Evolutionary conservation across 441 rosid genomes (phyloP), one percentile per base, ranked within the genome.

Genomic region (Cnidoscolus chayamansa): DNA sequence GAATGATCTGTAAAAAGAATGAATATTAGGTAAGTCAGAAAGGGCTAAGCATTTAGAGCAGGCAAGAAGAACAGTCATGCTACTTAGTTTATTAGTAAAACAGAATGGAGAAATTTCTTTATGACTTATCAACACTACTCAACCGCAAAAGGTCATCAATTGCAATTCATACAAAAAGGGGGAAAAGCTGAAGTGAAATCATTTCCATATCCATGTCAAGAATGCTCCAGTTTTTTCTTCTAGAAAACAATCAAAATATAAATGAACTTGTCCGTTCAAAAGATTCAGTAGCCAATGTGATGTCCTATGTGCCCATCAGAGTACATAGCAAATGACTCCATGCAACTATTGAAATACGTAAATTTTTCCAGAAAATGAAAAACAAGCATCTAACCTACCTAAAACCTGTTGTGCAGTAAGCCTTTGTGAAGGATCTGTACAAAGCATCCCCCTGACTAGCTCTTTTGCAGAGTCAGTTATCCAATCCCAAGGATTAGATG

Each of bases 371-470:
- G 70, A 3, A 43, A 66, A 58, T 15, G 30, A 64, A 72, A 15
- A 68, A 48, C 13, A 56, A 19, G 40, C 40, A 75, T 37, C 53
- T 19, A 70, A 78, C 85, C 20, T 71, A 89, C 93, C 89, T 81
- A 89, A 83, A 66, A 87, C 91, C 76, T 85, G 87, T 71, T 72
- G 78, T 55, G 89, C 87, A 45, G 83, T 76, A 61, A 89, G 75
- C 72, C 93, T 81, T 57, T 71, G 83, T 43, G 72, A 81, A 63
- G 91, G 81, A 78, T 87, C 84, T 37, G 69, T 82, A 68, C 86
- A 79, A 32, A 89, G 88, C 91, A 89, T 89, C 68, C 85, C 83
- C 77, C 69, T 79, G 71, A 89, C 86, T 67, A 89, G 76, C 66
- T 78, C 79, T 73, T 79, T 87, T 4, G 89, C 91, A 58, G 93